These are phyloP conservation scores for Gastrolobium bilobum DNA, from an alignment of 306 rosid species.

Conservation along the genomic window DNA sequence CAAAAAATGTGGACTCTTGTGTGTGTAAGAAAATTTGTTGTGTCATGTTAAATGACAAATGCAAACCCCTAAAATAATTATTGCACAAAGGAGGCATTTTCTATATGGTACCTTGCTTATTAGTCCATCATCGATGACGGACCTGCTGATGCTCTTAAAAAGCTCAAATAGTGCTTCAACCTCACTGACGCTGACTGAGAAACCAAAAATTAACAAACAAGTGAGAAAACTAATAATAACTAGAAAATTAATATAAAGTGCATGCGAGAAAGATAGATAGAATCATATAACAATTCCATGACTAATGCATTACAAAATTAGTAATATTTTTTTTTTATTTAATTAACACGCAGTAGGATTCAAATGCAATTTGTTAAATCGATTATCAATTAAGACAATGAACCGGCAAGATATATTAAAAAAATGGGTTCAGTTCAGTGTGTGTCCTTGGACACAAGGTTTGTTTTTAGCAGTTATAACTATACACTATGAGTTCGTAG, in stretches of 20 bases:
- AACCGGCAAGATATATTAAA: neutral
- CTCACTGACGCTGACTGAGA: constrained; percentile 81
- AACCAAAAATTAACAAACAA: constrained; percentile 47
- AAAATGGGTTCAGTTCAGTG: too few species aligned
- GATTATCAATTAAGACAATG: neutral
- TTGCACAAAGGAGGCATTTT: constrained; percentile 12
- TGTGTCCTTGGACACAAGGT: too few species aligned
- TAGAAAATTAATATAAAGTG: neutral
- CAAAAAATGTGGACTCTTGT: too few species aligned
- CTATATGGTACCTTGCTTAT: constrained; percentile 80
- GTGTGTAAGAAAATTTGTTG: too few species aligned
- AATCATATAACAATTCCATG: neutral
- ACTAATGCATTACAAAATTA: neutral
- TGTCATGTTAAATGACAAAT: too few species aligned
- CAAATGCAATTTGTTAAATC: neutral
- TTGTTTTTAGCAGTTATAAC: too few species aligned
- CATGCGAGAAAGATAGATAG: neutral
- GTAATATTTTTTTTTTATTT: neutral
- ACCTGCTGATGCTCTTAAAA: constrained; percentile 81
- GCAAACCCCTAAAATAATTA: too few species aligned
- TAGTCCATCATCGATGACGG: constrained; percentile 84
- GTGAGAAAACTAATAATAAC: neutral
- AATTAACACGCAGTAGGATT: neutral
- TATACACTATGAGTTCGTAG: too few species aligned
- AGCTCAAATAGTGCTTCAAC: constrained; percentile 96